phyloP scores from a whole-genome alignment of 176 grass and related monocot species.

The Aegilops bicornis region DNA sequence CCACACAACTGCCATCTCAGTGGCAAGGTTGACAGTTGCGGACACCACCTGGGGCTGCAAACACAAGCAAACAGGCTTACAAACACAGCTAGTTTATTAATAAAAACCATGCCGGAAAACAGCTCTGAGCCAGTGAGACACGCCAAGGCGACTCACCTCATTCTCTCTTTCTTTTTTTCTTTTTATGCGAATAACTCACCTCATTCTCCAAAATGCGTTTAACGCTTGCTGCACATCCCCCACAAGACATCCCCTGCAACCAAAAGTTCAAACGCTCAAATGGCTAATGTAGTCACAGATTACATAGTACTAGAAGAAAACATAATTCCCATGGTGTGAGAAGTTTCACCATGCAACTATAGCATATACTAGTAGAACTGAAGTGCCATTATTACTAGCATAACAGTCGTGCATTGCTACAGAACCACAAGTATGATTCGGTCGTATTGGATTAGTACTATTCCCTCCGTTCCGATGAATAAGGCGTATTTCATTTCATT shows the following conservation, averaged over 20 bases:
- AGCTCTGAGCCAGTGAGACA: neutral
- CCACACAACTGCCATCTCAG: constrained; percentile 87
- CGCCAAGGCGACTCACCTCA: constrained; percentile 47
- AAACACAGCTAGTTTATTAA: neutral
- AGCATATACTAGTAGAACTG: neutral
- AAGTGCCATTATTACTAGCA: neutral
- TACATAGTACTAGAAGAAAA: neutral
- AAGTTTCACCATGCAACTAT: neutral
- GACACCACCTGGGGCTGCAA: constrained; percentile 71
- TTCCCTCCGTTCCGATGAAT: too few species aligned
- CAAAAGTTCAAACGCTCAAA: constrained; percentile 27
- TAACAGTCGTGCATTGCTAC: too few species aligned
- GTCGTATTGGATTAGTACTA: too few species aligned
- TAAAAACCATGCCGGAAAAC: neutral
- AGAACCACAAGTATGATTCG: too few species aligned
- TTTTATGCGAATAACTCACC: constrained; percentile 34
- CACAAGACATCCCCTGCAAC: constrained; percentile 92
- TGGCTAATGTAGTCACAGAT: constrained; percentile 7
- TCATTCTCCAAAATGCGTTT: constrained; percentile 91
- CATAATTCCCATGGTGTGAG: neutral
- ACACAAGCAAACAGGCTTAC: constrained; percentile 29
- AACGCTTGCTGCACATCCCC: constrained; percentile 88
- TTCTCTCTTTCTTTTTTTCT: constrained; percentile 24
- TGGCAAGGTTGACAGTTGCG: constrained; percentile 91
- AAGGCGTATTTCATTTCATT: too few species aligned